Percentiles rank a stretch among this genome's conserved stretches.
phyloP scores from a whole-genome alignment of 768 basidiomycete genomes.

The Rhizopogon vinicolor region DNA sequence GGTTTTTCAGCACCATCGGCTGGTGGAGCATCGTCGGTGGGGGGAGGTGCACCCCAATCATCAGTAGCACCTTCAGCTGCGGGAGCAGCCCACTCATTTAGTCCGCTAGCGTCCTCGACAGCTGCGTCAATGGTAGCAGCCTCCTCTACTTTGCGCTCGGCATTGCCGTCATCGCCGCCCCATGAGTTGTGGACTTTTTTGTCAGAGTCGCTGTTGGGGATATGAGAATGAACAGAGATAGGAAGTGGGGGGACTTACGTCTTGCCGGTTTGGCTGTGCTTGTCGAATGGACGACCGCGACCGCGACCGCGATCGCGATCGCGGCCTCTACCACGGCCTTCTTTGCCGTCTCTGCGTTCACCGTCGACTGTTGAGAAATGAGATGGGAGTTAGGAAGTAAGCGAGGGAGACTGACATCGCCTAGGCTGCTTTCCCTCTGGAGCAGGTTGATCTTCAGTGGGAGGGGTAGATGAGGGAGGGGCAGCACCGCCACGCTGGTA shows the following conservation, averaged over 20 bases:
- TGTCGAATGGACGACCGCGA: conserved; percentile 77
- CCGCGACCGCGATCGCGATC: conserved; percentile 53
- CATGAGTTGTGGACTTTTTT: conserved; percentile 94
- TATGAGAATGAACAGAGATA: conserved; percentile 4
- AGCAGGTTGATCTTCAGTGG: conserved; percentile 31
- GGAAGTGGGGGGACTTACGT: conserved; percentile 42
- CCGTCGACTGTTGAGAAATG: conserved; percentile 31
- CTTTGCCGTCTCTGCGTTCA: conserved; percentile 40
- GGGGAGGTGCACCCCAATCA: conserved; percentile 33
- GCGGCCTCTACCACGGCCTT: conserved; percentile 41
- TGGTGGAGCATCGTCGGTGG: conserved; percentile 26
- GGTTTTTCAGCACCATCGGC: conserved; percentile 31
- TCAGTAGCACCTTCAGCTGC: conserved; percentile 20
- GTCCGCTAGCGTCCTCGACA: conserved; percentile 33
- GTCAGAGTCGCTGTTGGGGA: conserved; percentile 71
- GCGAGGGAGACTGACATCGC: conserved; percentile 22
- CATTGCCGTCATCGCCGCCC: conserved; percentile 86
- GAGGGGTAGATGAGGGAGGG: conserved; percentile 32
- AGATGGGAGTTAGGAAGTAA: background rate
- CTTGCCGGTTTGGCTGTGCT: conserved; percentile 82
- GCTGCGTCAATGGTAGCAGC: conserved; percentile 70
- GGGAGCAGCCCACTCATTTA: conserved; percentile 35
- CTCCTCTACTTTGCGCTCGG: conserved; percentile 79
- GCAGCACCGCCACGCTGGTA: conserved; percentile 58
- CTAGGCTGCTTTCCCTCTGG: conserved; percentile 26